Evolutionary conservation across 352 stramenopile genomes (phyloP).

Genomic region (Poterioochromonas sp.): DNA sequence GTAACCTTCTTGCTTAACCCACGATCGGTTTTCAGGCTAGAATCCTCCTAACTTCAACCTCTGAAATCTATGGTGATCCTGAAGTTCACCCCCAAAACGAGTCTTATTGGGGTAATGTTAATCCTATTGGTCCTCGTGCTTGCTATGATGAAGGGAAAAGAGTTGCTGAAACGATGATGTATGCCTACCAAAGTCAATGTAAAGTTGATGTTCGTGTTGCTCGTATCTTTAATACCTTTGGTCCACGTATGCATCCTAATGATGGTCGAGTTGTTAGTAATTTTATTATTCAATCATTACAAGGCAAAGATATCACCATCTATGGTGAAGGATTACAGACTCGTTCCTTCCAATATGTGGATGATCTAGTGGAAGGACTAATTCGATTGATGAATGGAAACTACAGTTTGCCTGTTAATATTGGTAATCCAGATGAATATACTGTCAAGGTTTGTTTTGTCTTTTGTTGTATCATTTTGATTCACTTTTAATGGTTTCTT

Average conservation of each 20-base stretch:
- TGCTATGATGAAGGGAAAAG: slow-evolving; percentile 99
- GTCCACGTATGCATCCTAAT: slow-evolving; percentile 94
- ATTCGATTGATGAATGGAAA: slow-evolving; percentile 86
- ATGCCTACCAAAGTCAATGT: slow-evolving; percentile 46
- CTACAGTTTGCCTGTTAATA: slow-evolving; percentile 76
- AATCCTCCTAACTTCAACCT: slow-evolving; percentile 95
- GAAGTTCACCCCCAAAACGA: slow-evolving; percentile 80
- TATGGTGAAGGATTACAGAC: slow-evolving; percentile 91
- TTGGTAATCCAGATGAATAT: slow-evolving; percentile 97
- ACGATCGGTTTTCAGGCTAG: slow-evolving; percentile 48
- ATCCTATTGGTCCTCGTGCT: slow-evolving; percentile 87
- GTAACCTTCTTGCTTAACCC: not conserved
- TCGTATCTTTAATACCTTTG: slow-evolving; percentile 99
- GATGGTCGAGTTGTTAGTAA: slow-evolving; percentile 98
- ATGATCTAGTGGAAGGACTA: slow-evolving; percentile 93
- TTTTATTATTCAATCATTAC: slow-evolving; percentile 93
- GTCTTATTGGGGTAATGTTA: slow-evolving; percentile 81
- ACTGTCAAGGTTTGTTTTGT: slow-evolving; percentile 61
- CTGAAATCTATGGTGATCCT: slow-evolving; percentile 73
- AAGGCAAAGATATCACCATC: slow-evolving; percentile 68
- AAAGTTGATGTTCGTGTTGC: slow-evolving; percentile 44
- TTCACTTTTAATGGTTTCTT: not conserved
- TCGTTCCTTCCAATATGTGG: slow-evolving; percentile 95
- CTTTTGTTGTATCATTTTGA: not conserved
- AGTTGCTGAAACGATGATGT: slow-evolving; percentile 98